Evolutionary conservation across 2,329 filamentous ascomycete genomes (phyloP).

Genomic region (Rugonectria rugulosa): DNA sequence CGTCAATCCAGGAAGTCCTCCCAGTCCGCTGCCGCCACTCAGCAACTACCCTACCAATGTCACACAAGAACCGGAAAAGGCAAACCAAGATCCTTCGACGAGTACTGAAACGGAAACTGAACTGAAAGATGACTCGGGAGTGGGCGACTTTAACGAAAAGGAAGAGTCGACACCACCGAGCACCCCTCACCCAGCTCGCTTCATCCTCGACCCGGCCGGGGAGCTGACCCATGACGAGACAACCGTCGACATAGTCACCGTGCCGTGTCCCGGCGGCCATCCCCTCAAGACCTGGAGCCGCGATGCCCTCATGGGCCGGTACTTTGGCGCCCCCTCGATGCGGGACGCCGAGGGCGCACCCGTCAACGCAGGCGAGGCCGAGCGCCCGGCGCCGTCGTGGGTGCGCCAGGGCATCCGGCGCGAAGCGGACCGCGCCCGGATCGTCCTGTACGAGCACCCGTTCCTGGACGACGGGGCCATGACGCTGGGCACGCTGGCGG

Average conservation of each 20-base stretch:
- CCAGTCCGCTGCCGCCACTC: conserved; percentile 29
- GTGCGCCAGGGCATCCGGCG: conserved; percentile 60
- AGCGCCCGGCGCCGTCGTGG: conserved; percentile 53
- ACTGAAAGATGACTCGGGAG: not conserved
- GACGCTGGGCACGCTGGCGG: conserved; percentile 54
- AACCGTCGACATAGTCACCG: conserved; percentile 60
- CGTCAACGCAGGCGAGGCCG: conserved; percentile 18
- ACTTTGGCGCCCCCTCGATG: conserved; percentile 53
- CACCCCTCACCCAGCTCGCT: conserved; percentile 30
- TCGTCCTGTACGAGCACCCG: conserved; percentile 61
- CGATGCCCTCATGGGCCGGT: conserved; percentile 56
- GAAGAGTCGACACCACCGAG: conserved; percentile 6
- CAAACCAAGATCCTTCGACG: conserved; percentile 9
- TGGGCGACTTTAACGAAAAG: conserved; percentile 2
- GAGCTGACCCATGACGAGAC: conserved; percentile 58
- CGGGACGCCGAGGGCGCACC: conserved; percentile 43
- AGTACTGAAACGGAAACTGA: not conserved
- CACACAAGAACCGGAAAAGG: not conserved
- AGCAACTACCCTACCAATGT: conserved; percentile 26
- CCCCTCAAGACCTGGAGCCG: conserved; percentile 61
- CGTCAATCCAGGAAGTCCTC: conserved; percentile 40
- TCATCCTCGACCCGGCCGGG: conserved; percentile 46
- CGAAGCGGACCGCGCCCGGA: conserved; percentile 55
- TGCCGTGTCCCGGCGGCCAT: conserved; percentile 62
- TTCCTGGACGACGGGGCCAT: conserved; percentile 46